Conservation (phyloP, 345 rosid genomes). For the Brassica carinata region DNA sequence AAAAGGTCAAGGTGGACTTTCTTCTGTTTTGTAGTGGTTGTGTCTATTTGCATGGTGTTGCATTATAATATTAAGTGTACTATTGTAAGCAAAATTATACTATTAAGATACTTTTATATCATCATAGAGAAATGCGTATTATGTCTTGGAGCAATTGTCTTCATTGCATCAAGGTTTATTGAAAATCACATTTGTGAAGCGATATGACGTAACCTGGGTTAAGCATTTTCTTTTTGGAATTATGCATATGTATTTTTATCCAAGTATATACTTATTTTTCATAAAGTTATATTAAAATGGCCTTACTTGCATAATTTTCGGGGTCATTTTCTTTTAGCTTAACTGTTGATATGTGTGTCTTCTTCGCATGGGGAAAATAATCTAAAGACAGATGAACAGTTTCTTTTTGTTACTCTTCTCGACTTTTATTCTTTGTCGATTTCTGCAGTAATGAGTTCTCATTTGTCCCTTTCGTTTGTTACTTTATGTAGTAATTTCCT, state of each 20-base stretch:
- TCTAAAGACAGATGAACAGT: constrained; percentile 8
- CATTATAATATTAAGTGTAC: constrained; percentile 23
- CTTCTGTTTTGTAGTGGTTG: constrained; percentile 36
- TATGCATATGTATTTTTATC: not conserved
- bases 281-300: not conserved
- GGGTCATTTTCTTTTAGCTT: constrained; percentile 16
- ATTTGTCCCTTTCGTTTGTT: constrained; percentile 43
- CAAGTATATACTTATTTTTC: constrained; percentile 4
- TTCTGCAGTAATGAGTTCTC: constrained; percentile 31
- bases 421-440: constrained; percentile 41
- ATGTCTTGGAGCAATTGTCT: constrained; percentile 38
- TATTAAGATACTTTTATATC: constrained; percentile 1
- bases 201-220: constrained; percentile 31
- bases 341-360: constrained; percentile 24
- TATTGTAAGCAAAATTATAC: constrained; percentile 1
- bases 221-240: constrained; percentile 37
- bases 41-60: constrained; percentile 25
- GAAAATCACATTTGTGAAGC: constrained; percentile 28
- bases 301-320: constrained; percentile 28
- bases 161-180: constrained; percentile 37
- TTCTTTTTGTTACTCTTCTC: constrained; percentile 8
- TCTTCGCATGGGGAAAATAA: constrained; percentile 30
- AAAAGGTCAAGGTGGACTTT: constrained; percentile 34
- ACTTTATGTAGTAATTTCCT: constrained; percentile 13
- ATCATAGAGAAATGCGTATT: constrained; percentile 34